Base-by-base conservation (phyloP, 2,329 filamentous ascomycete genomes). In the Xylaria polymorpha region DNA sequence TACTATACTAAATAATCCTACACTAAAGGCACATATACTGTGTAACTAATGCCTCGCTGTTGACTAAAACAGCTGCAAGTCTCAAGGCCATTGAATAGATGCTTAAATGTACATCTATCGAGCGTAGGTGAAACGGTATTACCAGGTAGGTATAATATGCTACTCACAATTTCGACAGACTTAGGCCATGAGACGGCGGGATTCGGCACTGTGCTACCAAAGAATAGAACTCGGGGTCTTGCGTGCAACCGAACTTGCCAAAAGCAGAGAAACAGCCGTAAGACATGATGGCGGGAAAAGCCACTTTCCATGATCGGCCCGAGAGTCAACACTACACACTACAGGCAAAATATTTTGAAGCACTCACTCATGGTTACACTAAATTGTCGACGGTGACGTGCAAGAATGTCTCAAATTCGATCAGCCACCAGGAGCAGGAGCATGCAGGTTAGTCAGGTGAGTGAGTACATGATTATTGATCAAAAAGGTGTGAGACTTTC, bases 281-380 rank as follows among this genome's bases (percentile, higher is more conserved):
- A 69, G 44, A 69, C 64, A 69, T 29, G 14, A 57, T 7, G 35
- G 25, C 22, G 43, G 32, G 46, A n/a, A 37, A 22, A 53, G 41
- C 18, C 25, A 32, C 20, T 41, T 41, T 15, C 46, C 15, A 5
- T 3, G 46, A 50, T 44, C 56, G 4, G 44, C 12, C 51, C 37
- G 41, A 57, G 25, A 22, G 22, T 39, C 22, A 25, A 37, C 20
- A 35, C 18, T 14, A 32, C 22, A 37, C 20, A 35, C 18, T 14
- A 32, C 41, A 22, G 15, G 15, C 22, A 46, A 5, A 22, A 41
- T 41, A 41, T 41, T 15, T 14, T 4, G 1, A 41, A 12, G 37
- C 12, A 9, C 12, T 41, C 12, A 9, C 12, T 41, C 37, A 41
- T 41, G 37, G 12, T 14, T 12, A 10, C 12, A 10, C 37, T 14